Evolutionary conservation across 129 eudicot genomes (phyloP).

Genomic region (Centrapalus pauciflorus): DNA sequence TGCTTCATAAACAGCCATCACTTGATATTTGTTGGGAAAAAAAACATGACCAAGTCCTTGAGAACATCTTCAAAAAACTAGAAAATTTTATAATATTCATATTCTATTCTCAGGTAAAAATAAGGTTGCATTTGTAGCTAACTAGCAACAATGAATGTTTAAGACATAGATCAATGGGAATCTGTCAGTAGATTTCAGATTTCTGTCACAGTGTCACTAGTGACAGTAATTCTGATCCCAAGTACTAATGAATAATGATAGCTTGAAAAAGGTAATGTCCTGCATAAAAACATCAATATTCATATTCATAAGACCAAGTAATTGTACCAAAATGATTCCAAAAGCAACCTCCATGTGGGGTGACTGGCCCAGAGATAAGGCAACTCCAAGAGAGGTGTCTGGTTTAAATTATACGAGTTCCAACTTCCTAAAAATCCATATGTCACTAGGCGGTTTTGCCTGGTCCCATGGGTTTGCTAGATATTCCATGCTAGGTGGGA

Average conservation of each 20-base stretch:
- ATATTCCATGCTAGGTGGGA: too few species aligned
- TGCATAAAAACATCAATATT: not conserved
- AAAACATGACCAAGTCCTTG: not conserved
- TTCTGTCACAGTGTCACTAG: not conserved
- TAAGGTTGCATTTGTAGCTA: not conserved
- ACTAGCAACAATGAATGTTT: not conserved
- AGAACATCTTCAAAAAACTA: not conserved
- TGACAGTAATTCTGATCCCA: not conserved
- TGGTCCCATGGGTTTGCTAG: too few species aligned
- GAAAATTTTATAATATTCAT: not conserved
- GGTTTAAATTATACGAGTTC: too few species aligned
- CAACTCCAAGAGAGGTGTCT: too few species aligned
- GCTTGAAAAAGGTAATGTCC: not conserved
- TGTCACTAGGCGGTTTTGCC: too few species aligned
- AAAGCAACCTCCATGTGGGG: too few species aligned
- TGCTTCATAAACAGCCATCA: not conserved
- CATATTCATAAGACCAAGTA: not conserved
- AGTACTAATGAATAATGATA: not conserved
- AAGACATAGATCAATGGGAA: not conserved
- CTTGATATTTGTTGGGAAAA: not conserved
- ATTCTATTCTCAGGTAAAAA: not conserved
- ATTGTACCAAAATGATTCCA: not conserved
- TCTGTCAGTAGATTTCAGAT: not conserved
- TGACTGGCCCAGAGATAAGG: too few species aligned
- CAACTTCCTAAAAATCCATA: too few species aligned